Evolutionary conservation across 345 rosid species (phyloP).

Genomic region (Eucalyptus cladocalyx): DNA sequence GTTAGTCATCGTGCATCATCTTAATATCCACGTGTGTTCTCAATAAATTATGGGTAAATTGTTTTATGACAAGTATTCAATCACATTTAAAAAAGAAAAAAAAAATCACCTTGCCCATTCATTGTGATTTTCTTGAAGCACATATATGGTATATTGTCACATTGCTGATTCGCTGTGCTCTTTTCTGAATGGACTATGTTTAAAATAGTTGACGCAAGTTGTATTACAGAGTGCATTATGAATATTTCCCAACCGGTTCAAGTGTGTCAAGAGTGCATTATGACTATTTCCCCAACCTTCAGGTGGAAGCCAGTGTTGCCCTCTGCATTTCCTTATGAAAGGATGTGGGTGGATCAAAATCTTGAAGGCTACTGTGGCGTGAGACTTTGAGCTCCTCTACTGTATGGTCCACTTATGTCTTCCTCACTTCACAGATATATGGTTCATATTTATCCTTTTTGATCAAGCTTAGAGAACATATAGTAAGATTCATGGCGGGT

Average conservation of each 20-base stretch:
- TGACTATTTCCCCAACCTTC: not conserved
- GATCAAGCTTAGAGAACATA: not conserved
- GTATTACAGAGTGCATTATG: not conserved
- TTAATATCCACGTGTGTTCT: not conserved
- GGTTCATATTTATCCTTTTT: not conserved
- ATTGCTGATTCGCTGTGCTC: not conserved
- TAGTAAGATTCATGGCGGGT: not conserved
- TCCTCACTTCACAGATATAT: not conserved
- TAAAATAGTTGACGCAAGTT: not conserved
- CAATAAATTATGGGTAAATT: not conserved
- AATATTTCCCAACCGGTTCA: not conserved
- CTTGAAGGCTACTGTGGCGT: not conserved
- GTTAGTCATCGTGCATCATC: not conserved
- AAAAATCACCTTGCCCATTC: not conserved
- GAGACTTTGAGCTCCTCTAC: not conserved
- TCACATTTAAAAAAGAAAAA: not conserved
- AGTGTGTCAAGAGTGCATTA: not conserved
- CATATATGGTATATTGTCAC: not conserved
- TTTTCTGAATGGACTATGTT: not conserved
- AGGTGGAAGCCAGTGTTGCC: not conserved
- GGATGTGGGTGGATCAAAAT: not conserved
- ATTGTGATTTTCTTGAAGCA: not conserved
- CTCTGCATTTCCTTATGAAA: not conserved
- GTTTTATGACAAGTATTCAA: not conserved
- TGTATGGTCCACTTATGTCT: not conserved